phyloP scores from a whole-genome alignment of 1,139 yeast species.

The Taphrina wiesneri region DNA sequence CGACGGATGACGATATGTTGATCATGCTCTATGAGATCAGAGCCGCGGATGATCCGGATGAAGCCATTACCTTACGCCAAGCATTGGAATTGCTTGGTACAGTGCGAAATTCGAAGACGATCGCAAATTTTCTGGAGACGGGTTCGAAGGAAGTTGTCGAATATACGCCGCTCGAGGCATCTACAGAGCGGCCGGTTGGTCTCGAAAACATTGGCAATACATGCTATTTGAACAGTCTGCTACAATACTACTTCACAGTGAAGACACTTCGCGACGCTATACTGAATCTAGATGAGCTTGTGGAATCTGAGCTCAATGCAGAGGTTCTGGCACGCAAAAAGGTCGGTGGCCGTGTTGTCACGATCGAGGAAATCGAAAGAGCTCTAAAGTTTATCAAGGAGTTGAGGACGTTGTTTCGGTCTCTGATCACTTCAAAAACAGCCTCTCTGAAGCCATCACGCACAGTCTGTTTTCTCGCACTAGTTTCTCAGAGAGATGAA shows the following conservation, averaged over 20 bases:
- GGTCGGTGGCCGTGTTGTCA: constrained; percentile 84
- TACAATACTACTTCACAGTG: constrained; percentile 86
- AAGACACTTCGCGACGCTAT: constrained; percentile 74
- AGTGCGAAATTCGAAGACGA: constrained; percentile 43
- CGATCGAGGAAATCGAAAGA: constrained; percentile 68
- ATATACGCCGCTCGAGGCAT: constrained; percentile 8
- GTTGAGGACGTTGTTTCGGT: constrained; percentile 64
- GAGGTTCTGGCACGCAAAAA: constrained; percentile 48
- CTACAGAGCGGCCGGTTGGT: constrained; percentile 71
- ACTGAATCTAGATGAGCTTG: constrained; percentile 52
- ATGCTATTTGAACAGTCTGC: constrained; percentile 76
- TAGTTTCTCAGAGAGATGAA: constrained; percentile 47
- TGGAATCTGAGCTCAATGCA: constrained; percentile 43
- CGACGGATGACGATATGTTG: constrained; percentile 31
- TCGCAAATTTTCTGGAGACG: constrained; percentile 42
- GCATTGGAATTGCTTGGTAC: constrained; percentile 60
- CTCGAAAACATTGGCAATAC: constrained; percentile 88
- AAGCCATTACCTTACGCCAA: constrained; percentile 46
- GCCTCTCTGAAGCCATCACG: constrained; percentile 78
- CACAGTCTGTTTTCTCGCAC: constrained; percentile 84
- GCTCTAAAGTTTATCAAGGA: constrained; percentile 79
- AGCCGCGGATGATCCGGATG: constrained; percentile 40
- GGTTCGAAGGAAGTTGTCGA: constrained; percentile 39
- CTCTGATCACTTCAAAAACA: constrained; percentile 63
- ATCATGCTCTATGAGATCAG: constrained; percentile 28